These are phyloP conservation scores for Cystobasidium onofrii DNA, from an alignment of 768 basidiomycete genomes.

Conservation along the genomic window DNA sequence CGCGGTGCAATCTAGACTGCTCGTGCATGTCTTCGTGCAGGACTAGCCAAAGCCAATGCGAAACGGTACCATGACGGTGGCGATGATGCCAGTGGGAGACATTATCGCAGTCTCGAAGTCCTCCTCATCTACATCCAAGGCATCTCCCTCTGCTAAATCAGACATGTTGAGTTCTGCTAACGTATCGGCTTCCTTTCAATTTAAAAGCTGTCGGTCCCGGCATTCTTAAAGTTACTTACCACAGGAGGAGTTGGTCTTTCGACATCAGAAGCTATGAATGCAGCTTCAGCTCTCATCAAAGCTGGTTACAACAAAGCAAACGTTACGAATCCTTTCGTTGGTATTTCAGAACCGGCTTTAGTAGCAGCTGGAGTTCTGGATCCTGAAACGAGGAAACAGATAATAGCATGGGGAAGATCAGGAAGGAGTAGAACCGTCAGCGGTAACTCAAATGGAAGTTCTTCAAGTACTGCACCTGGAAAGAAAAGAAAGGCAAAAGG, in stretches of 20 bases:
- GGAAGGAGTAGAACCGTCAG: constrained; percentile 1
- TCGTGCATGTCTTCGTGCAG: no score
- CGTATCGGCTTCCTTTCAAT: neutral
- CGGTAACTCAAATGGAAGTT: neutral
- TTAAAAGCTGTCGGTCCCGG: neutral
- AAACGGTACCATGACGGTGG: no score
- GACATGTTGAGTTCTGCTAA: neutral
- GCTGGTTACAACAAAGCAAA: constrained; percentile 8
- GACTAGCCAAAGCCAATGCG: no score
- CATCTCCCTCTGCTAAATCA: neutral
- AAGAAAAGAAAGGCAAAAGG: constrained; percentile 14
- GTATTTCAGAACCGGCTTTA: constrained; percentile 1
- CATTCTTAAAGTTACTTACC: constrained; percentile 26
- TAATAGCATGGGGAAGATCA: constrained; percentile 12
- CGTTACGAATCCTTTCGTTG: neutral
- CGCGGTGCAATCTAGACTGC: no score
- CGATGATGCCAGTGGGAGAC: no score
- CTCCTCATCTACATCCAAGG: no score
- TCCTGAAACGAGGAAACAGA: constrained; percentile 5
- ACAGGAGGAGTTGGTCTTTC: constrained; percentile 23
- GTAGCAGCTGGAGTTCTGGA: constrained; percentile 23
- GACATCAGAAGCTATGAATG: constrained; percentile 8
- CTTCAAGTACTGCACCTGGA: neutral
- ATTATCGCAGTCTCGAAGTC: no score
- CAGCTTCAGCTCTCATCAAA: constrained; percentile 2